A percentile compares a stretch with the other conserved stretches of the same genome.
These are phyloP conservation scores for Hsuehochloa calcarea DNA, from an alignment of 176 grass and related monocot genomes.

Conservation along the genomic window DNA sequence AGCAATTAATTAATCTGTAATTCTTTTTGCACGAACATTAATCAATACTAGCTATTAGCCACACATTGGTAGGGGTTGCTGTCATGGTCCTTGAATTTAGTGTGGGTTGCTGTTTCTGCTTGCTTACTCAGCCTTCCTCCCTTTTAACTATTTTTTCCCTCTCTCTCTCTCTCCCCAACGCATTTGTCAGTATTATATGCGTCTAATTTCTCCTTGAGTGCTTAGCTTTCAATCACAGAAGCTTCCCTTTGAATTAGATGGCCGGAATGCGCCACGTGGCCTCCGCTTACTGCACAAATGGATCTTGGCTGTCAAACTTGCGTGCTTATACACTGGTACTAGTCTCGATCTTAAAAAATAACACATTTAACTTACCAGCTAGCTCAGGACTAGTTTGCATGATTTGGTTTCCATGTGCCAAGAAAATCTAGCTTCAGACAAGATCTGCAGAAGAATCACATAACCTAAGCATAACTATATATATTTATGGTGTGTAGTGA, in stretches of 20 bases:
- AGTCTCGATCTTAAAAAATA: background rate
- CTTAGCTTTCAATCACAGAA: constrained; percentile 47
- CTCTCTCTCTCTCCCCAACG: background rate
- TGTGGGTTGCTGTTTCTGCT: constrained; percentile 40
- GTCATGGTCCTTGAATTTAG: constrained; percentile 60
- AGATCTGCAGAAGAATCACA: constrained; percentile 32
- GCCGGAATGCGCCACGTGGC: background rate
- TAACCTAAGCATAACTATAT: background rate
- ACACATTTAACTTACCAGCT: background rate
- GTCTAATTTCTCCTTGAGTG: constrained; percentile 27
- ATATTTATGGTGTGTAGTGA: background rate
- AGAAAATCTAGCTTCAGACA: constrained; percentile 32
- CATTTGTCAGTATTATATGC: constrained; percentile 38
- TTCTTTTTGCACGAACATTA: background rate
- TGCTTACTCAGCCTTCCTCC: constrained; percentile 48
- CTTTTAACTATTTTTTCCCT: constrained; percentile 26
- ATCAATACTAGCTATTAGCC: constrained; percentile 33
- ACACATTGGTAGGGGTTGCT: constrained; percentile 44
- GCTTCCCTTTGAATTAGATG: constrained; percentile 48
- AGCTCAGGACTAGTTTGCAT: constrained; percentile 15
- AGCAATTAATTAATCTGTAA: too few species aligned
- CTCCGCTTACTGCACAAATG: background rate
- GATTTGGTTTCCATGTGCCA: constrained; percentile 47
- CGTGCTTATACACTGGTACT: constrained; percentile 25
- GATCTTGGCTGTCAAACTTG: background rate